These are phyloP conservation scores for Helicocarpus griseus DNA, from an alignment of 2,329 filamentous ascomycete species.

Conservation along the genomic window DNA sequence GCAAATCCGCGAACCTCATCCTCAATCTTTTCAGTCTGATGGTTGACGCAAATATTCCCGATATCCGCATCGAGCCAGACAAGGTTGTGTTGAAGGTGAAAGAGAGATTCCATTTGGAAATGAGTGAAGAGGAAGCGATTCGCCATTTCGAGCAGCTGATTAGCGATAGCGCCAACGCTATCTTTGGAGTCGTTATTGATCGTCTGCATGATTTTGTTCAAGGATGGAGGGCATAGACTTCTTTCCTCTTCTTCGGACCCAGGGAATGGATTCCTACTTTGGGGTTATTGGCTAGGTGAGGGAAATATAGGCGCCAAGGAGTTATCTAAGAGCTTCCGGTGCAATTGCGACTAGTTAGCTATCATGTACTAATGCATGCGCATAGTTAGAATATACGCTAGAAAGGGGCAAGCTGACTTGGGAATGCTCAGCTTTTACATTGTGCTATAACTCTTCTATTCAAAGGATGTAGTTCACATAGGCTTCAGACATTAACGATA, in stretches of 20 bases:
- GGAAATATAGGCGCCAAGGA: too few relatives aligned
- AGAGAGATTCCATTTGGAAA: slow-evolving; percentile 84
- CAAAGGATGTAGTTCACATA: too few relatives aligned
- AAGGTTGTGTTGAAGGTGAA: slow-evolving; percentile 92
- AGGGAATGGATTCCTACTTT: too few relatives aligned
- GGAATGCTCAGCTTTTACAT: too few relatives aligned
- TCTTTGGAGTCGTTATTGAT: slow-evolving; percentile 91
- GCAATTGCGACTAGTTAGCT: too few relatives aligned
- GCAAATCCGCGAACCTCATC: slow-evolving; percentile 83
- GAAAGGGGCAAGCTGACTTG: too few relatives aligned
- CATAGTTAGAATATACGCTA: too few relatives aligned
- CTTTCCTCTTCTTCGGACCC: not conserved
- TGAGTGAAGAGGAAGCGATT: slow-evolving; percentile 86
- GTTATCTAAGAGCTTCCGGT: too few relatives aligned
- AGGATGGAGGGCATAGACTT: slow-evolving; percentile 56
- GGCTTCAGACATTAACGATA: too few relatives aligned
- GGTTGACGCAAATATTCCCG: slow-evolving; percentile 95
- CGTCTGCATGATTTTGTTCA: slow-evolving; percentile 89
- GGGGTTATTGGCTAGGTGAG: too few relatives aligned
- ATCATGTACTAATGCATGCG: too few relatives aligned
- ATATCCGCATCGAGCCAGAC: slow-evolving; percentile 84
- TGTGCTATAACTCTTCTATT: too few relatives aligned
- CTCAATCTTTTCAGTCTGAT: slow-evolving; percentile 93
- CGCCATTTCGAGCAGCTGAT: slow-evolving; percentile 80
- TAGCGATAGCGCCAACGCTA: slow-evolving; percentile 78